phyloP scores from a whole-genome alignment of 176 grass and related monocot genomes.

The Musa acuminata region DNA sequence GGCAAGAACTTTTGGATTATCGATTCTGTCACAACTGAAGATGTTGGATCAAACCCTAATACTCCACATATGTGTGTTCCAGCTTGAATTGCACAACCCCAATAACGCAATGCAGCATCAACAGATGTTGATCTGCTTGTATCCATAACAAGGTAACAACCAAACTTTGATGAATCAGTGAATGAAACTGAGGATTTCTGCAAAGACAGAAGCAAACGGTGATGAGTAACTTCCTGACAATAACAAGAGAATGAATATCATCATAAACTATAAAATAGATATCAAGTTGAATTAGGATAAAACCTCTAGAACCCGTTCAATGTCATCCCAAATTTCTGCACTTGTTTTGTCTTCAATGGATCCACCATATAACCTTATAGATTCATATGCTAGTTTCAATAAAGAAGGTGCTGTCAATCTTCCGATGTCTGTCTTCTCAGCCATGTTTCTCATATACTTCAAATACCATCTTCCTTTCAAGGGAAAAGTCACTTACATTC shows the following conservation, averaged over 20 bases:
- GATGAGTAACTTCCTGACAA: background rate
- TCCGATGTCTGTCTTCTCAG: conserved; percentile 93
- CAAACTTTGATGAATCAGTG: conserved; percentile 56
- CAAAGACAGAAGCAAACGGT: conserved; percentile 18
- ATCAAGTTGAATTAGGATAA: background rate
- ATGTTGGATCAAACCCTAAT: conserved; percentile 56
- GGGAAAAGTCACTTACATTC: conserved; percentile 11
- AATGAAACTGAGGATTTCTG: conserved; percentile 54
- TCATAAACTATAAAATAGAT: background rate
- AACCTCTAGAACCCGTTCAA: conserved; percentile 68
- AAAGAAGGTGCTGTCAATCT: conserved; percentile 73
- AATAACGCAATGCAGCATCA: conserved; percentile 64
- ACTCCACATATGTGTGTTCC: conserved; percentile 60
- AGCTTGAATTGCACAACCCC: conserved; percentile 94
- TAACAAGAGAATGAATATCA: background rate
- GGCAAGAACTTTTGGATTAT: conserved; percentile 52
- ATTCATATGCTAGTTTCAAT: conserved; percentile 71
- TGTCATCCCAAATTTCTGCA: conserved; percentile 75
- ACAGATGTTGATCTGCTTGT: conserved; percentile 33
- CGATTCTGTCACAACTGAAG: conserved; percentile 34
- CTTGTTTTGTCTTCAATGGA: conserved; percentile 60
- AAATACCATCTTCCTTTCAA: conserved; percentile 70
- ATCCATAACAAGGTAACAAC: conserved; percentile 82
- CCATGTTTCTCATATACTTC: conserved; percentile 60
- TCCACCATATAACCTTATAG: conserved; percentile 45